These are phyloP conservation scores for Domatiomyces catenatus DNA, from an alignment of 2,329 filamentous ascomycete species.

Conservation along the genomic window DNA sequence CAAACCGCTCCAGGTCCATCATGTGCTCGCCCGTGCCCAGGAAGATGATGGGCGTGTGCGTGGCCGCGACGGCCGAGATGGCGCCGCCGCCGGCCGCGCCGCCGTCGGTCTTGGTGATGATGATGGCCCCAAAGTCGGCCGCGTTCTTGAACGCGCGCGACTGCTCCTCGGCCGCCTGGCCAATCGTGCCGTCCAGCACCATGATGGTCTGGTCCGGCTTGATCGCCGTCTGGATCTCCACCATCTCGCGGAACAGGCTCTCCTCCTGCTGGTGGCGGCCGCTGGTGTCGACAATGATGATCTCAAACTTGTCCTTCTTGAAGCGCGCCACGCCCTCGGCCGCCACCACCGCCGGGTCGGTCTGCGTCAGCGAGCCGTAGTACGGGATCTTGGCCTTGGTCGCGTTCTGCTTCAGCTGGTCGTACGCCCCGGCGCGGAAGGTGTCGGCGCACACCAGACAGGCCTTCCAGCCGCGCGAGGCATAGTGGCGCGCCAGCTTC, in stretches of 20 bases:
- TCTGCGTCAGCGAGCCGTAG: constrained; percentile 91
- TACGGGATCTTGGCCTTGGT: constrained; percentile 99
- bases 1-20: constrained; percentile 84
- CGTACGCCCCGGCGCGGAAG: constrained; percentile 94
- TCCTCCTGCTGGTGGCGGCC: constrained; percentile 89
- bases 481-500: constrained; percentile 88
- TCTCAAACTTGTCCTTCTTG: constrained; percentile 95
- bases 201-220: constrained; percentile 94
- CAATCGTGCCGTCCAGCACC: constrained; percentile 92
- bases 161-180: constrained; percentile 87
- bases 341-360: constrained; percentile 83
- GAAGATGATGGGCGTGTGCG: constrained; percentile 92
- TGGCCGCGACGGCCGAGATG: constrained; percentile 92
- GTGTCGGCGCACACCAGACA: constrained; percentile 96
- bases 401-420: constrained; percentile 96
- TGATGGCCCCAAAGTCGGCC: constrained; percentile 92
- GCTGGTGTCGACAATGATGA: constrained; percentile 96
- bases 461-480: constrained; percentile 78
- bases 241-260: constrained; percentile 93
- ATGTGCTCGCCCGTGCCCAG: constrained; percentile 96
- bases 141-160: constrained; percentile 94
- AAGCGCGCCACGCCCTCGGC: constrained; percentile 96
- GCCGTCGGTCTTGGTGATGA: constrained; percentile 97
- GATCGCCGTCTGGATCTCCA: constrained; percentile 84
- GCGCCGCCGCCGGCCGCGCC: constrained; percentile 91